Percentiles rank a stretch among this genome's conserved stretches.
These are phyloP conservation scores for Eremomyces bilateralis DNA, from an alignment of 495 filamentous ascomycete species.

Conservation along the genomic window DNA sequence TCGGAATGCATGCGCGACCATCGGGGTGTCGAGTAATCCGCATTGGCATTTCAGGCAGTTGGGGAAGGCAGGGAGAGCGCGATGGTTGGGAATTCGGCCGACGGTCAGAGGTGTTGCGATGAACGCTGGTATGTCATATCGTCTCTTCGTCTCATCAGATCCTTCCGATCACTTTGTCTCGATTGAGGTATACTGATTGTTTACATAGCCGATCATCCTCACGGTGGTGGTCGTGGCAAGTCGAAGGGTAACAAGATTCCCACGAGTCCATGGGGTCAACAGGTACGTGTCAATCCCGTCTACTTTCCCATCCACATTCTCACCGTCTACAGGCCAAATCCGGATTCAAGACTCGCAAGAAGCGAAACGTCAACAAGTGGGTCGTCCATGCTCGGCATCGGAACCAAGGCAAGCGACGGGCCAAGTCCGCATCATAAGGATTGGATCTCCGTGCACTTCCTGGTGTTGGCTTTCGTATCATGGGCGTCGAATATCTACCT, in stretches of 20 bases:
- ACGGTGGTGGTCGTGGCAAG: constrained; percentile 96
- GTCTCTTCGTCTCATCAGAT: constrained; percentile 4
- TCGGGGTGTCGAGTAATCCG: constrained; percentile 82
- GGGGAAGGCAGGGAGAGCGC: constrained; percentile 78
- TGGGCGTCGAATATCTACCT: no score
- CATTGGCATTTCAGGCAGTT: constrained; percentile 76
- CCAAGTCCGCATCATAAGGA: no score
- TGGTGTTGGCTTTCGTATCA: no score
- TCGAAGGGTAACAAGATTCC: constrained; percentile 93
- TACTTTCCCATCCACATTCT: constrained; percentile 3
- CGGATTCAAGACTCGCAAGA: constrained; percentile 81
- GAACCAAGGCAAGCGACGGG: constrained; percentile 24
- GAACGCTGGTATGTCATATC: constrained; percentile 51
- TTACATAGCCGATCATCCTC: constrained; percentile 63
- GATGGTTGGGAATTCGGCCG: constrained; percentile 83
- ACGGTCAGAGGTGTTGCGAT: constrained; percentile 94
- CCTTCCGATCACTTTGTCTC: neutral
- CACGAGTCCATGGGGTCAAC: constrained; percentile 86
- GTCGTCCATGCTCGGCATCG: constrained; percentile 20
- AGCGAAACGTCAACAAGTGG: constrained; percentile 23
- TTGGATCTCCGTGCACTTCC: no score
- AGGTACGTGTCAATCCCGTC: constrained; percentile 36
- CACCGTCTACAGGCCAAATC: constrained; percentile 50
- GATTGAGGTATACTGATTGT: constrained; percentile 11
- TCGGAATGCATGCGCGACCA: constrained; percentile 78